Evolutionary conservation across 2,329 filamentous ascomycete genomes (phyloP), one percentile per base, ranked within the genome.

Genomic region (Aureobasidium melanogenum): DNA sequence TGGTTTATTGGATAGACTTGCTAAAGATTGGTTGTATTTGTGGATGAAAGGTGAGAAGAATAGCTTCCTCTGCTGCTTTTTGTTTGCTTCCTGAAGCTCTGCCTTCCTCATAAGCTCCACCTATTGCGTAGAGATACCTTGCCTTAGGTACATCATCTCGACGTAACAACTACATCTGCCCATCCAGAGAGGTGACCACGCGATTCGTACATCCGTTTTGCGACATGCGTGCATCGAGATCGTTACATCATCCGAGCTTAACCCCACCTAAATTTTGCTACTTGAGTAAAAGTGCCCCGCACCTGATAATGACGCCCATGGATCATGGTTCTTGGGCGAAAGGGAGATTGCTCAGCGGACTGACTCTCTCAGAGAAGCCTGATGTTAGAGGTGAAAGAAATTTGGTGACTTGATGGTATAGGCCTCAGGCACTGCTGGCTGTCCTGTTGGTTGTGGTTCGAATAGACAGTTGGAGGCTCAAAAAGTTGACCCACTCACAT

Each of bases 51-150:
- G 50, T 26, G 2, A 12, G 26, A 41, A 54, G 39, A 36, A 55
- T 55, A 43, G 51, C 51, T 55, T 24, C 51, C 51, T 43, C 4
- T 41, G 51, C 51, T 55, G 51, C 51, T 15, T 57, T 56, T 57
- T 57, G 39, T 32, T 41, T 56, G 38, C 39, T 57, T 46, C 12
- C 26, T 36, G 26, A 14, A 57, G 39, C 30, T 32, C 30, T 32
- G 8, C 3, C 30, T 32, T 32, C 3, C 30, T 32, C 30, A 6
- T 32, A 6, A 32, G 30, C 30, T 32, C 30, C 30, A 32, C 30
- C 30, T 32, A 32, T 32, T 32, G 30, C 30, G 30, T 32, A 32
- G 30, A 32, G 30, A 12, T n/a, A n/a, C 26, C 28, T 43, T 19
- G 22, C 10, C 24, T 17, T 24, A 5, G n/a, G 41, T 14, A 38